Evolutionary conservation across 257 asterid species (phyloP).

Genomic region (Solanum dulcamara): DNA sequence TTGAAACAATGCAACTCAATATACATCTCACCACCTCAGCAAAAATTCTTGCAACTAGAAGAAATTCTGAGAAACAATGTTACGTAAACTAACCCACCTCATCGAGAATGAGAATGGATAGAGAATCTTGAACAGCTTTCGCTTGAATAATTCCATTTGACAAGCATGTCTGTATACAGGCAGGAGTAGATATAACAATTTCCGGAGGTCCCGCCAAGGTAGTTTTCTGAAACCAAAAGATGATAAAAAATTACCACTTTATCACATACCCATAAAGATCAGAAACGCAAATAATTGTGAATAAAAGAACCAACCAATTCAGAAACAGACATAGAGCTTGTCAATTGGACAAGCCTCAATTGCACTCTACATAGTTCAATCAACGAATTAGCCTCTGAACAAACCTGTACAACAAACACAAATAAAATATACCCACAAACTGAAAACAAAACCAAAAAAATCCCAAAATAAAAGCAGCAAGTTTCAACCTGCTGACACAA

Average conservation of each 20-base stretch:
- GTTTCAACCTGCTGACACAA: conserved; percentile 67
- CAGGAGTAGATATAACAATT: conserved; percentile 79
- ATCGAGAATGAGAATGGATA: conserved; percentile 75
- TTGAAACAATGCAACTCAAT: neutral
- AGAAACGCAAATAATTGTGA: neutral
- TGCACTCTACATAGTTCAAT: conserved; percentile 78
- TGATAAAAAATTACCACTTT: neutral
- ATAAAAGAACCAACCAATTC: conserved; percentile 54
- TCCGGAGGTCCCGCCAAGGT: conserved; percentile 74
- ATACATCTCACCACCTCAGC: neutral
- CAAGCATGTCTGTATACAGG: conserved; percentile 68
- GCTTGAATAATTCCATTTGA: conserved; percentile 43
- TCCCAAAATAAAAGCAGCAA: neutral
- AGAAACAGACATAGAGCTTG: conserved; percentile 57
- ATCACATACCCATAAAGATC: neutral
- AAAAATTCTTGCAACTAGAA: neutral
- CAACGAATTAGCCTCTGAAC: conserved; percentile 47
- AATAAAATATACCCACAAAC: neutral
- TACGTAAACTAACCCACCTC: conserved; percentile 46
- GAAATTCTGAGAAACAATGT: neutral
- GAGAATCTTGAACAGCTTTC: conserved; percentile 69
- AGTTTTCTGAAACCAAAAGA: conserved; percentile 39
- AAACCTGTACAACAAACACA: conserved; percentile 35
- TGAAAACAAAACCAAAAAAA: neutral
- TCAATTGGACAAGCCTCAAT: conserved; percentile 63